Conservation (phyloP, 306 rosid genomes). For the Citrullus mucosospermus region DNA sequence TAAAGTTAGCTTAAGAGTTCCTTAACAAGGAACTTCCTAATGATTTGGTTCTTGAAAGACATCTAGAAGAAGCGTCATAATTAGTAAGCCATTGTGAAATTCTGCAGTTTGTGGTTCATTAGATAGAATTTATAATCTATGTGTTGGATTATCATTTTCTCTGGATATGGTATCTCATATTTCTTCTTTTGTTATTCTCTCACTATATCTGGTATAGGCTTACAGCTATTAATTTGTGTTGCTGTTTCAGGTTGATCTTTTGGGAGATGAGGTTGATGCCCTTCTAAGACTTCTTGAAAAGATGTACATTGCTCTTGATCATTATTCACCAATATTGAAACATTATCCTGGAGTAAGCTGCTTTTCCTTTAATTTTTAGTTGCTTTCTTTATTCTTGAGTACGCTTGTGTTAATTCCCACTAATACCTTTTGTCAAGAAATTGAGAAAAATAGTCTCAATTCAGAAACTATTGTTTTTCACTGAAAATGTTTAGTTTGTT, state of each 20-base stretch:
- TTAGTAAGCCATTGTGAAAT: not conserved
- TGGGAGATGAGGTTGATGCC: constrained; percentile 74
- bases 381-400: not conserved
- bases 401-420: not conserved
- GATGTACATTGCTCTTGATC: constrained; percentile 75
- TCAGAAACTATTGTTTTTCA: not conserved
- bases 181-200: not conserved
- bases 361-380: constrained; percentile 10
- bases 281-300: constrained; percentile 51
- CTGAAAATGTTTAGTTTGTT: not conserved
- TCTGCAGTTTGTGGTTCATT: not conserved
- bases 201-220: not conserved
- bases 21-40: not conserved
- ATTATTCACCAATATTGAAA: constrained; percentile 80
- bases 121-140: not conserved
- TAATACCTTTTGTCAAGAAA: not conserved
- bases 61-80: not conserved
- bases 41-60: not conserved
- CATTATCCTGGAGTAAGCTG: constrained; percentile 91
- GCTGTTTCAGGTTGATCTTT: constrained; percentile 73
- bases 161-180: not conserved
- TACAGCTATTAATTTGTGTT: not conserved
- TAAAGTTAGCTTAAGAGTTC: not conserved
- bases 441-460: not conserved
- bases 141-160: not conserved